phyloP scores from a whole-genome alignment of 1,284 basidiomycete species.

The Somion occarium region DNA sequence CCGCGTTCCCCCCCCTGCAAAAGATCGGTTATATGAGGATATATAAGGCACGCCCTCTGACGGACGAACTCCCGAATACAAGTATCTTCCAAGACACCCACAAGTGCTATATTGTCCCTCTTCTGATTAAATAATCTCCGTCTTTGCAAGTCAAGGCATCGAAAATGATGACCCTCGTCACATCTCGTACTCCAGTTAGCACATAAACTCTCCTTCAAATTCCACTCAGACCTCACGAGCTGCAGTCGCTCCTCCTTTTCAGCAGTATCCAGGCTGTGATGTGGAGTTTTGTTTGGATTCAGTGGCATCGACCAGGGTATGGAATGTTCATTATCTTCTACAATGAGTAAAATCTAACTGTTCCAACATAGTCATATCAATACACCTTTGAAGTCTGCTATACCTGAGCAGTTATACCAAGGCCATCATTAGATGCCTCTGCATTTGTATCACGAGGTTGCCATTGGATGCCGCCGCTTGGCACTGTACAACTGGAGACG shows the following conservation, averaged over 20 bases:
- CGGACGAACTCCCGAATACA: neutral
- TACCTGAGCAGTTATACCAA: too few species aligned
- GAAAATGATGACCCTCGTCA: slow-evolving; percentile 11
- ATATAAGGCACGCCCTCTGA: neutral
- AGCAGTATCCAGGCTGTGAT: slow-evolving; percentile 6
- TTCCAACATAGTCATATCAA: slow-evolving; percentile 13
- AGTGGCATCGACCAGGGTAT: slow-evolving; percentile 10
- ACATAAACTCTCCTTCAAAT: neutral
- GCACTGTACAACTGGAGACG: too few species aligned
- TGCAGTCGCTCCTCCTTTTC: slow-evolving; percentile 8
- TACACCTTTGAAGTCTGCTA: slow-evolving; percentile 21
- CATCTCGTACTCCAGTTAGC: slow-evolving; percentile 10
- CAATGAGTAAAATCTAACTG: too few species aligned
- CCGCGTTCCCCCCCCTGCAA: neutral
- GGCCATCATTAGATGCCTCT: too few species aligned
- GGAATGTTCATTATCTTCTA: slow-evolving; percentile 1
- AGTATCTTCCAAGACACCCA: neutral
- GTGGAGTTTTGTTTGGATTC: slow-evolving; percentile 5
- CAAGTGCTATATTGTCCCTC: neutral
- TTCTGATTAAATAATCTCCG: neutral
- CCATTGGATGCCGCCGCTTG: too few species aligned
- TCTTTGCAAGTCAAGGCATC: neutral
- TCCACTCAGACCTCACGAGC: neutral
- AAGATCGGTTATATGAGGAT: neutral
- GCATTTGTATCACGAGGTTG: too few species aligned